A percentile compares a stretch with the other conserved stretches of the same genome.
phyloP scores from a whole-genome alignment of 352 stramenopile genomes.

The Pythium brachiatum region DNA sequence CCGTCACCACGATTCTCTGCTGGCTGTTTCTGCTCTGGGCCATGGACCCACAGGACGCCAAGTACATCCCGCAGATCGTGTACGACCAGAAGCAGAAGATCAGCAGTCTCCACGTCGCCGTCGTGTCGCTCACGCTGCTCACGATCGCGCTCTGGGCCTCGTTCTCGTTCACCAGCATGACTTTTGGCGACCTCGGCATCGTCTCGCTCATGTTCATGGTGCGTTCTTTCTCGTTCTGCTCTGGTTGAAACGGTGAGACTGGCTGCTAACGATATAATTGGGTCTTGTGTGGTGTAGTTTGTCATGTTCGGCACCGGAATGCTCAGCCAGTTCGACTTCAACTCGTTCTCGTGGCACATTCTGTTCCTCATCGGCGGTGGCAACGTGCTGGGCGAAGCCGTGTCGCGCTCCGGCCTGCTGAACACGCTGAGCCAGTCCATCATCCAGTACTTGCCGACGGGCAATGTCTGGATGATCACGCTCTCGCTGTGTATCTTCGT shows the following conservation, averaged over 20 bases:
- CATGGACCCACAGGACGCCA: slow-evolving; percentile 84
- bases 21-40: slow-evolving; percentile 89
- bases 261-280: no score
- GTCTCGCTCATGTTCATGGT: slow-evolving; percentile 92
- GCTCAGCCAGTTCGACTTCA: slow-evolving; percentile 92
- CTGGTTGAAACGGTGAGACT: no score
- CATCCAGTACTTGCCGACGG: slow-evolving; percentile 74
- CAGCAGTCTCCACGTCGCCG: slow-evolving; percentile 84
- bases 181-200: slow-evolving; percentile 91
- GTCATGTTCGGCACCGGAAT: slow-evolving; percentile 88
- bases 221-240: no score
- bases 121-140: slow-evolving; percentile 86
- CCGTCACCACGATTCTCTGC: slow-evolving; percentile 81
- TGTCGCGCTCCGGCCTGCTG: slow-evolving; percentile 80
- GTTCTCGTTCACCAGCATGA: slow-evolving; percentile 80
- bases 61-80: slow-evolving; percentile 91
- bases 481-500: slow-evolving; percentile 86
- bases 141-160: slow-evolving; percentile 91
- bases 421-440: slow-evolving; percentile 82
- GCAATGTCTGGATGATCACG: slow-evolving; percentile 83
- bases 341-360: slow-evolving; percentile 94
- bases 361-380: slow-evolving; percentile 91
- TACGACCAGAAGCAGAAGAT: slow-evolving; percentile 91
- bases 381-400: slow-evolving; percentile 89
- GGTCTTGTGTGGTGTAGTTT: slow-evolving; percentile 38